Percentiles rank a stretch among this genome's conserved stretches.
Conservation (phyloP, 805 yeast species). For the Wickerhamiella siamensis region DNA sequence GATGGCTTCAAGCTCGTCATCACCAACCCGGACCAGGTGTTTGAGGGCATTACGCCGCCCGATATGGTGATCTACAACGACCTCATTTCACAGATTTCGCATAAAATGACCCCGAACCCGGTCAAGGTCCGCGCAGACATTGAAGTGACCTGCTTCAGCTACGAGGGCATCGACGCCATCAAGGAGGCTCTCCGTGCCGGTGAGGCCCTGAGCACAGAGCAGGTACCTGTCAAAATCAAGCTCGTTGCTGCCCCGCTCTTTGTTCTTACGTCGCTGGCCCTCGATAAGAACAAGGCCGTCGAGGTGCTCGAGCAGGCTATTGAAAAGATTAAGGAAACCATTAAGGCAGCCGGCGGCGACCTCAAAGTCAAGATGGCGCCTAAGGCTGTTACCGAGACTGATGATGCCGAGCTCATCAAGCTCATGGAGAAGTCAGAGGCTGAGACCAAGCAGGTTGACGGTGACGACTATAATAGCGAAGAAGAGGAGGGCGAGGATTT, state of each 20-base stretch:
- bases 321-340: conserved; percentile 53
- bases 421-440: conserved; percentile 85
- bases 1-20: conserved; percentile 95
- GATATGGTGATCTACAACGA: conserved; percentile 65
- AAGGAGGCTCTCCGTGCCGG: conserved; percentile 79
- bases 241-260: conserved; percentile 95
- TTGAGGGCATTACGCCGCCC: conserved; percentile 65
- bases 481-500: conserved; percentile 20
- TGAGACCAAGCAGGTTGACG: conserved; percentile 73
- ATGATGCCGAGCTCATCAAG: conserved; percentile 94
- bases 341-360: conserved; percentile 64
- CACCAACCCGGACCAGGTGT: conserved; percentile 71
- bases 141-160: conserved; percentile 91
- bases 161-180: conserved; percentile 96
- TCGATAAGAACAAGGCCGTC: conserved; percentile 83
- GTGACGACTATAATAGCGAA: conserved; percentile 50
- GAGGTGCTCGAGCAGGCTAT: conserved; percentile 68
- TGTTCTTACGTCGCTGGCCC: conserved; percentile 81
- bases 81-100: conserved; percentile 70
- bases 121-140: conserved; percentile 97
- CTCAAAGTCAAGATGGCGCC: conserved; percentile 95
- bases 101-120: conserved; percentile 95
- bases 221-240: conserved; percentile 80
- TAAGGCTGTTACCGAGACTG: conserved; percentile 96
- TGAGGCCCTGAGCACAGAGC: conserved; percentile 69